phyloP scores from a whole-genome alignment of 73 alveolate genomes.

The Paramecium tetraurelia region DNA sequence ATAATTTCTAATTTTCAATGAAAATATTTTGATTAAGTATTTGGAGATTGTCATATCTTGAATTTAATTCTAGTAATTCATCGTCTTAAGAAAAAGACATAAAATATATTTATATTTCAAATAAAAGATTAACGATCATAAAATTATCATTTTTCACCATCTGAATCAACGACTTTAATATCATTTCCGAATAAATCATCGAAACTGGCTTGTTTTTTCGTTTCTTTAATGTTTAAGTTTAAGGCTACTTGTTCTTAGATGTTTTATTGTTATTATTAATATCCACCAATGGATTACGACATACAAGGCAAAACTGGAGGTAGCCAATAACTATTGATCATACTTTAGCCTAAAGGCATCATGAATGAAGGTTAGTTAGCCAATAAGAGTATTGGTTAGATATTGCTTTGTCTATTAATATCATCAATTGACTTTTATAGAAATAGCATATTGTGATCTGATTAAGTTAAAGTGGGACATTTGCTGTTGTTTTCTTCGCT shows the following conservation, averaged over 20 bases:
- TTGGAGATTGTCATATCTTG: not conserved
- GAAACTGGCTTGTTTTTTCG: not conserved
- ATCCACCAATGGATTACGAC: constrained; percentile 8
- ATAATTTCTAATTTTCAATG: not conserved
- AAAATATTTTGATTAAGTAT: not conserved
- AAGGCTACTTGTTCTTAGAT: not conserved
- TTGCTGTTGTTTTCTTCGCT: constrained; percentile 2
- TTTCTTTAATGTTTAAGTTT: not conserved
- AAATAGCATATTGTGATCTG: not conserved
- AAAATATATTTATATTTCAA: not conserved
- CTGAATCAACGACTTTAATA: constrained; percentile 38
- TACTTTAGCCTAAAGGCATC: constrained; percentile 1
- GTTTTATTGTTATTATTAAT: not conserved
- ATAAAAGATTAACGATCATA: constrained; percentile 1
- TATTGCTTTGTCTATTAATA: not conserved
- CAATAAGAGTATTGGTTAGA: not conserved
- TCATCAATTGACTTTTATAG: not conserved
- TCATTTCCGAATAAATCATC: constrained; percentile 46
- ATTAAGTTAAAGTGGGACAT: not conserved
- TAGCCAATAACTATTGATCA: constrained; percentile 26
- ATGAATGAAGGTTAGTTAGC: constrained; percentile 8
- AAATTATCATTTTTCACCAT: constrained; percentile 30
- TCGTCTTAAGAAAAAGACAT: not conserved
- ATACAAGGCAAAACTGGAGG: constrained; percentile 37
- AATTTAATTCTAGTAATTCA: not conserved